Base-by-base conservation (phyloP, 2,329 filamentous ascomycete species). In the Penicillium thymicola region DNA sequence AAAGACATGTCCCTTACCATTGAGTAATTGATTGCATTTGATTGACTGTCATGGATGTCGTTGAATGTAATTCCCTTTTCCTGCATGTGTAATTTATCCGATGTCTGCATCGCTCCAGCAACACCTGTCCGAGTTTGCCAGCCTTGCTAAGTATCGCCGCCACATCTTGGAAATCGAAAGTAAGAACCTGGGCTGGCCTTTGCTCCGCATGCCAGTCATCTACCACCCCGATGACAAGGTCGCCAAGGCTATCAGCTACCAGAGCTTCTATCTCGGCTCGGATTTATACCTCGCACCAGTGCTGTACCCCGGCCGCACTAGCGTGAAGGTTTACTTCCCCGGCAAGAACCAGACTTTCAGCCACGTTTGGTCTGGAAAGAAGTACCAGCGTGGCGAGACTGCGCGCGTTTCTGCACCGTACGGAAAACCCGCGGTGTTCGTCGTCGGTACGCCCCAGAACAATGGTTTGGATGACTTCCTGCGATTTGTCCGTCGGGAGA, bases 61-160 rank as follows among this genome's bases (percentile, higher is more conserved):
- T n/a, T n/a, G n/a, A n/a, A n/a, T n/a, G n/a, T n/a, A n/a, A n/a
- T n/a, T n/a, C n/a, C n/a, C n/a, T n/a, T n/a, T n/a, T n/a, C n/a
- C n/a, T n/a, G n/a, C n/a, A n/a, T n/a, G n/a, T n/a, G n/a, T n/a
- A n/a, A n/a, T n/a, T n/a, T n/a, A n/a, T n/a, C n/a, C n/a, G n/a
- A n/a, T n/a, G n/a, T n/a, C n/a, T n/a, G n/a, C n/a, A n/a, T n/a
- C n/a, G n/a, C n/a, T n/a, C n/a, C n/a, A n/a, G n/a, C n/a, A n/a
- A n/a, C n/a, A n/a, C n/a, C n/a, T n/a, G n/a, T n/a, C n/a, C n/a
- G n/a, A n/a, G 60, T 74, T 70, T 61, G 62, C 63, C 16, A 69
- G 68, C 14, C 61, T 75, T 21, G 68, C 61, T 1, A 60, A 66
- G 9, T 75, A 74, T 58, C 62, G 71, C 40, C 67, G 70, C 5